Evolutionary conservation across 345 rosid genomes (phyloP).

Genomic region (Aegle marmelos): DNA sequence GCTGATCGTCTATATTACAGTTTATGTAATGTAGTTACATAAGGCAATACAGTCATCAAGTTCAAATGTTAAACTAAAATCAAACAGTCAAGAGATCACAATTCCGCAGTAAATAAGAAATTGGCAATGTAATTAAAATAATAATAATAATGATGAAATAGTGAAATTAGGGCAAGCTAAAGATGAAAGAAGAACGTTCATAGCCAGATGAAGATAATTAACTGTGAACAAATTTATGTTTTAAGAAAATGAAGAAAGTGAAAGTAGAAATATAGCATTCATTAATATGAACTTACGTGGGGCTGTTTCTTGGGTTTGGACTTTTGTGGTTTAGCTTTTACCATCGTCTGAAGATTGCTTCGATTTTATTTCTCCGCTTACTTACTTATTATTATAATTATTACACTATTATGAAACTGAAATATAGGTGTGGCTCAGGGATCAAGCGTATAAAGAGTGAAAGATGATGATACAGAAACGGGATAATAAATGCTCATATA

Average conservation of each 20-base stretch:
- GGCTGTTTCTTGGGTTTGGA: conserved; percentile 57
- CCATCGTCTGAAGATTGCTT: conserved; percentile 37
- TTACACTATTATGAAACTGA: neutral
- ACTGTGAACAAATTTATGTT: neutral
- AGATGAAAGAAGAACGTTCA: neutral
- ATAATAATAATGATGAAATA: neutral
- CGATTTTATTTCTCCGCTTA: neutral
- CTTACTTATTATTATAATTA: neutral
- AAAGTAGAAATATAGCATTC: neutral
- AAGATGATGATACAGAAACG: neutral
- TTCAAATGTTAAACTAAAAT: neutral
- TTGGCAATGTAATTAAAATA: neutral
- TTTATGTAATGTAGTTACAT: neutral
- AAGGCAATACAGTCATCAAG: neutral
- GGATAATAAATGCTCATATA: neutral
- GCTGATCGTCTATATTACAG: neutral
- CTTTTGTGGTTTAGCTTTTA: conserved; percentile 68
- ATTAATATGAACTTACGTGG: conserved; percentile 34
- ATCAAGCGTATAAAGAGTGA: neutral
- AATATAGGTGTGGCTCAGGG: neutral
- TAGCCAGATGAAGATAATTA: neutral
- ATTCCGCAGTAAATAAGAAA: neutral
- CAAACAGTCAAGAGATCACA: neutral
- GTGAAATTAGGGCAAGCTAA: conserved; percentile 3
- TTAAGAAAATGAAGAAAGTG: neutral